Evolutionary conservation across 768 basidiomycete genomes (phyloP).

Genomic region (Russula sp.): DNA sequence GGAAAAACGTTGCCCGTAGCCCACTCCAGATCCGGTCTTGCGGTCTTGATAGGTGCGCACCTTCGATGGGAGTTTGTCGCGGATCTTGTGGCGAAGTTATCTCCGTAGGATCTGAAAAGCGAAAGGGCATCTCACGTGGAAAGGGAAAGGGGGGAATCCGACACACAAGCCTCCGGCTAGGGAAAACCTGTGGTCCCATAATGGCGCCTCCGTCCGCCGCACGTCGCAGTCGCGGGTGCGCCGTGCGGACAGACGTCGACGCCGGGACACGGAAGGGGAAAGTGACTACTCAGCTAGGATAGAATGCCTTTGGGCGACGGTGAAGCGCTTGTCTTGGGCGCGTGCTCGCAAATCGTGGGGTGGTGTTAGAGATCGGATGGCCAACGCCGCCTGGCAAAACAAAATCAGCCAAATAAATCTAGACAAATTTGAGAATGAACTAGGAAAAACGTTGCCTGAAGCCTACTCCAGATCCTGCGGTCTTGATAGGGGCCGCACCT

Average conservation of each 20-base stretch:
- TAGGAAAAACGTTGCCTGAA: too few relatives aligned
- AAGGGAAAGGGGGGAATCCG: conserved; percentile 5
- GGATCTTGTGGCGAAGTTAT: too few relatives aligned
- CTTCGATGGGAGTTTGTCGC: background rate
- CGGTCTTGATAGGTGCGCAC: conserved; percentile 13
- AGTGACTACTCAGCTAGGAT: too few relatives aligned
- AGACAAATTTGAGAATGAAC: too few relatives aligned
- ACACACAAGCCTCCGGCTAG: conserved; percentile 10
- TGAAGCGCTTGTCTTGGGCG: too few relatives aligned
- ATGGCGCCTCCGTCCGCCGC: conserved; percentile 11
- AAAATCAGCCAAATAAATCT: too few relatives aligned
- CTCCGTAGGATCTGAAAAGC: conserved; percentile 14
- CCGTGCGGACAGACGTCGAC: conserved; percentile 13
- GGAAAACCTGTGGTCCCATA: conserved; percentile 14
- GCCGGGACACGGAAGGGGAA: conserved; percentile 16
- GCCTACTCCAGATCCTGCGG: background rate
- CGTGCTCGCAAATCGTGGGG: too few relatives aligned
- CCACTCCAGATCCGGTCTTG: background rate
- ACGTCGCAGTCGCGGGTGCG: conserved; percentile 25
- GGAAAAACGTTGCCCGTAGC: too few relatives aligned
- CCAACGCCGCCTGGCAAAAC: too few relatives aligned
- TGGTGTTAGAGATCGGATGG: background rate
- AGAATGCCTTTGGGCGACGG: too few relatives aligned
- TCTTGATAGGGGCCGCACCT: conserved; percentile 15
- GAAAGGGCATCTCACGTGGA: conserved; percentile 13